Percentiles rank a stretch among this genome's conserved stretches.
phyloP scores from a whole-genome alignment of 1,284 basidiomycete genomes.

The Sanghuangporus sanghuang region DNA sequence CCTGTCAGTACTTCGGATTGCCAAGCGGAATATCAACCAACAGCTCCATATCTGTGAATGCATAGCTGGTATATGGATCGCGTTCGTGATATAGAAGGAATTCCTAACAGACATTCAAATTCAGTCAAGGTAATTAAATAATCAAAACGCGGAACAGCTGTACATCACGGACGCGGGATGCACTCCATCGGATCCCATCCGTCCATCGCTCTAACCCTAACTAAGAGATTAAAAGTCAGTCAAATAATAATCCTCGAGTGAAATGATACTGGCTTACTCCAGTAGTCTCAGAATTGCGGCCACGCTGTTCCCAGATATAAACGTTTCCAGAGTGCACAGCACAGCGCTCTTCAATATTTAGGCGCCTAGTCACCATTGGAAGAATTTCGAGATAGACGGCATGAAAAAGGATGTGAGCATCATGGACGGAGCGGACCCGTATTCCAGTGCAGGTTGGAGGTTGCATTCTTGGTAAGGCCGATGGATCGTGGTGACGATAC shows the following conservation, averaged over 20 bases:
- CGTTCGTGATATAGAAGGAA: conserved; percentile 38
- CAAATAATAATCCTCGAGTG: neutral
- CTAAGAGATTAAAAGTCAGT: conserved; percentile 17
- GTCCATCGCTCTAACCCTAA: conserved; percentile 71
- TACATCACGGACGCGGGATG: conserved; percentile 70
- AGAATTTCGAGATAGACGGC: conserved; percentile 33
- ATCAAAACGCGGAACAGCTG: conserved; percentile 22
- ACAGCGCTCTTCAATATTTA: conserved; percentile 38
- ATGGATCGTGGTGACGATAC: conserved; percentile 13
- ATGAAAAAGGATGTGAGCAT: conserved; percentile 41
- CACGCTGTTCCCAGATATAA: conserved; percentile 44
- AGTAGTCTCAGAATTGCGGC: conserved; percentile 31
- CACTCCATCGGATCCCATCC: conserved; percentile 58
- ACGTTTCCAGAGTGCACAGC: conserved; percentile 39
- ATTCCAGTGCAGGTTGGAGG: conserved; percentile 37
- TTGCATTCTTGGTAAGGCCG: conserved; percentile 29
- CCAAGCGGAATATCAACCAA: neutral
- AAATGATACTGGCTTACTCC: conserved; percentile 26
- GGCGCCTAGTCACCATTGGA: conserved; percentile 36
- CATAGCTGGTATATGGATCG: conserved; percentile 27
- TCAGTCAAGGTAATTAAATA: neutral
- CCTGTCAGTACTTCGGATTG: neutral
- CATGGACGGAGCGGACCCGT: conserved; percentile 33
- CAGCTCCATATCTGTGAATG: conserved; percentile 19
- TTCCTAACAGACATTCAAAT: conserved; percentile 22